A percentile compares a stretch with the other conserved stretches of the same genome.
phyloP scores from a whole-genome alignment of 371 early-diverging fungal species.

The Sanchytrium tribonematis region DNA sequence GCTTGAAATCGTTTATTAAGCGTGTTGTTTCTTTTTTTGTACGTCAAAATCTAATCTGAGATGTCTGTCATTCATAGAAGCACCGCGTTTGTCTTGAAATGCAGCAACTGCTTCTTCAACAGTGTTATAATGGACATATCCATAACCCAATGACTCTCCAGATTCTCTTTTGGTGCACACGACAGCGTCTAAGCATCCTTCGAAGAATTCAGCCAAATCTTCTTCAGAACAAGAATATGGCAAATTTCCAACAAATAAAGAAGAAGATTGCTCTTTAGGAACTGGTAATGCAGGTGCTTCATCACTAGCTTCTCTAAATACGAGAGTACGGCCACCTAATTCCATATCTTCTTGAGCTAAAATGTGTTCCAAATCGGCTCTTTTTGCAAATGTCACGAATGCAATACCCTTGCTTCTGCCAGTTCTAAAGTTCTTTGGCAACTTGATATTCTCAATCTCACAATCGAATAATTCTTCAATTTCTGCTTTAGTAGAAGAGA shows the following conservation, averaged over 20 bases:
- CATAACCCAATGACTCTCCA: not conserved
- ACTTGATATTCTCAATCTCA: not conserved
- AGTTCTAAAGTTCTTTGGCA: not conserved
- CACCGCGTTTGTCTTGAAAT: not conserved
- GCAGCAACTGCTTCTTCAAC: not conserved
- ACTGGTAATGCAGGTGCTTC: not conserved
- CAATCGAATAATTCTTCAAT: not conserved
- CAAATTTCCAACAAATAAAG: slow-evolving; percentile 1
- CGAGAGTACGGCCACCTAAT: not conserved
- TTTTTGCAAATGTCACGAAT: not conserved
- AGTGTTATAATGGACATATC: not conserved
- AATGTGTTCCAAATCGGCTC: not conserved
- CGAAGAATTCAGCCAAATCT: not conserved
- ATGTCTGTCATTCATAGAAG: not conserved
- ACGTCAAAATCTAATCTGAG: not conserved
- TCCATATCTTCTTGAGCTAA: not conserved
- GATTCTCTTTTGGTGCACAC: not conserved
- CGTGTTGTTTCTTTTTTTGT: no score
- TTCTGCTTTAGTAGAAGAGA: not conserved
- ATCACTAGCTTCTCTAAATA: not conserved
- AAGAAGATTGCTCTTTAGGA: not conserved
- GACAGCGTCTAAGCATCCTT: not conserved
- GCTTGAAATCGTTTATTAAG: no score
- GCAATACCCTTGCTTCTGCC: not conserved
- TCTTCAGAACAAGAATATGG: not conserved